A percentile compares a stretch with the other conserved stretches of the same genome.
phyloP scores from a whole-genome alignment of 306 rosid species.

The Quercus suber region DNA sequence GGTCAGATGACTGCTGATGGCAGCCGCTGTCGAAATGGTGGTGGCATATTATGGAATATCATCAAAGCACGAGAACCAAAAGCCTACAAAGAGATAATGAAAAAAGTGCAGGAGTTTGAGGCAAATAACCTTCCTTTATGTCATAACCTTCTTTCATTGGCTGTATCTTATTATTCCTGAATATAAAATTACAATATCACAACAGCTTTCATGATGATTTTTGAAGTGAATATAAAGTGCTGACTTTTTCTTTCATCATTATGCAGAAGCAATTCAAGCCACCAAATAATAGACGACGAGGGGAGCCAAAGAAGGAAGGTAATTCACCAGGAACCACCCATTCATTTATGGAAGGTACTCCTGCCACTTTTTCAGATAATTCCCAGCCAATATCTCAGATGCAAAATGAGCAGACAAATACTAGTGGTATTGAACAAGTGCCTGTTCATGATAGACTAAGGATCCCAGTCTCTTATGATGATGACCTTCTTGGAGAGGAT shows the following conservation, averaged over 20 bases:
- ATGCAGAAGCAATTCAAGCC: conserved; percentile 77
- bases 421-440: conserved; percentile 32
- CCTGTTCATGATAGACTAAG: conserved; percentile 70
- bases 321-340: conserved; percentile 23
- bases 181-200: not conserved
- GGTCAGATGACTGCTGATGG: conserved; percentile 87
- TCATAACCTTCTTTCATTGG: not conserved
- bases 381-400: not conserved
- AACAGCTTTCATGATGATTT: not conserved
- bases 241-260: conserved; percentile 16
- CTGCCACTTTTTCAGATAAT: conserved; percentile 13
- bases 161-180: not conserved
- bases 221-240: not conserved
- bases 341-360: conserved; percentile 3
- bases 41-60: conserved; percentile 77
- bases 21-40: conserved; percentile 66
- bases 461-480: conserved; percentile 79
- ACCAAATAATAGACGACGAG: conserved; percentile 35
- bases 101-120: conserved; percentile 83
- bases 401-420: conserved; percentile 39
- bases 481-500: conserved; percentile 53
- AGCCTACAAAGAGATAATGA: conserved; percentile 90
- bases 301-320: conserved; percentile 32
- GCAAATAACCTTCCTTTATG: not conserved
- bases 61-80: conserved; percentile 75